These are phyloP conservation scores for Debaryomyces nepalensis DNA, from an alignment of 1,139 yeast species.

Conservation along the genomic window DNA sequence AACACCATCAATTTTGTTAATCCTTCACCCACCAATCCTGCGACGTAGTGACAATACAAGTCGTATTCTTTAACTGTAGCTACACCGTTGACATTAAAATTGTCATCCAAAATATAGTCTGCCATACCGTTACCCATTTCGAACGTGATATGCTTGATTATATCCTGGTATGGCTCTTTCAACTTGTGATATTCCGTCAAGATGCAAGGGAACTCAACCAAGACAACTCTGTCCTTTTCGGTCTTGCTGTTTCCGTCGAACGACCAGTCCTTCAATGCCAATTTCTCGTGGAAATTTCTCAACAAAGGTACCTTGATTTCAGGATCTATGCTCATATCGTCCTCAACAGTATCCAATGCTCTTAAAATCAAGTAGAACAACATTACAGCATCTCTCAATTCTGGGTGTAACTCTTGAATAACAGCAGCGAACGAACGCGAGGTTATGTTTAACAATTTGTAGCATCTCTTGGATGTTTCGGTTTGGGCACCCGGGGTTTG, in stretches of 20 bases:
- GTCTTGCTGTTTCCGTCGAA: constrained; percentile 74
- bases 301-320: constrained; percentile 74
- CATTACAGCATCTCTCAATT: constrained; percentile 79
- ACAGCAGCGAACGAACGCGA: constrained; percentile 95
- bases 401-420: constrained; percentile 89
- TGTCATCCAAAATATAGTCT: constrained; percentile 79
- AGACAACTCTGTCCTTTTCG: constrained; percentile 81
- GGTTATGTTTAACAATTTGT: constrained; percentile 65
- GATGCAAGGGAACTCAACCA: constrained; percentile 73
- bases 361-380: constrained; percentile 83
- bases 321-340: constrained; percentile 86
- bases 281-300: constrained; percentile 66
- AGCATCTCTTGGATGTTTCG: constrained; percentile 63
- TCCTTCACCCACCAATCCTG: constrained; percentile 98
- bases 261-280: constrained; percentile 74
- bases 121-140: constrained; percentile 99
- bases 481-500: constrained; percentile 46
- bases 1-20: constrained; percentile 77
- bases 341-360: constrained; percentile 95
- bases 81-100: constrained; percentile 80
- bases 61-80: constrained; percentile 81
- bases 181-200: constrained; percentile 73
- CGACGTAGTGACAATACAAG: constrained; percentile 93
- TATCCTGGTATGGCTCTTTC: constrained; percentile 76
- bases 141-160: constrained; percentile 73